Evolutionary conservation across 345 rosid genomes (phyloP), one percentile per base, ranked within the genome.

Genomic region (Lepidium sativum): DNA sequence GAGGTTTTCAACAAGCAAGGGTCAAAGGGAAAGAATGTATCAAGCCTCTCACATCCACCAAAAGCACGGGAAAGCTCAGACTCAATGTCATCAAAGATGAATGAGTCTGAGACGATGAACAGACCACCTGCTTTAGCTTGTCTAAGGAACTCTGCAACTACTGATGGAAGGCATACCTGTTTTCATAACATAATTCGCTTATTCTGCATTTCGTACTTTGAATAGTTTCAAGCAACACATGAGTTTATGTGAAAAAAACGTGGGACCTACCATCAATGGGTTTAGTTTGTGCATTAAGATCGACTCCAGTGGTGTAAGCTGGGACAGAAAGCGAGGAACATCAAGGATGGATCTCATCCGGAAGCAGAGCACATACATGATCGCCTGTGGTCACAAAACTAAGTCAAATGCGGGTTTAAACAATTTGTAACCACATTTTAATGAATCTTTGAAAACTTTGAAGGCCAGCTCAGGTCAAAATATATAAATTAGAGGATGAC

Each of bases 1-100:
- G 83, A 72, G 44, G 42, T 72, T 73, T 81, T 81, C 69, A 92
- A 73, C 82, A 89, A 78, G 64, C 90, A 87, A 4, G 97, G 98
- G 64, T 92, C 98, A 51, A 87, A 92, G 6, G 98, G 98, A 64
- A 92, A 92, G 79, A 92, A 92, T 70, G 79, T 83, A 69, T 89
- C 96, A 42, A 92, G 89, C 83, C 91, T 84, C 72, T 92, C 86
- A 42, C 76, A 53, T 60, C 98, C 97, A 29, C 89, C 91, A 80
- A 78, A 87, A 54, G 81, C 86, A 77, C 76, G 75, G 7, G 97
- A 92, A 43, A 80, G 82, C 27, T 83, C 84, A 0, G 84, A 84
- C 73, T 86, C 97, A 40, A 87, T 20, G 49, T 80, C 86, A 53
- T 82, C 61, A 35, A 80, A 85, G 57, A 77, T 71, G 63, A 78